Evolutionary conservation across 1,139 yeast species (phyloP).

Genomic region (Pichia terricola): DNA sequence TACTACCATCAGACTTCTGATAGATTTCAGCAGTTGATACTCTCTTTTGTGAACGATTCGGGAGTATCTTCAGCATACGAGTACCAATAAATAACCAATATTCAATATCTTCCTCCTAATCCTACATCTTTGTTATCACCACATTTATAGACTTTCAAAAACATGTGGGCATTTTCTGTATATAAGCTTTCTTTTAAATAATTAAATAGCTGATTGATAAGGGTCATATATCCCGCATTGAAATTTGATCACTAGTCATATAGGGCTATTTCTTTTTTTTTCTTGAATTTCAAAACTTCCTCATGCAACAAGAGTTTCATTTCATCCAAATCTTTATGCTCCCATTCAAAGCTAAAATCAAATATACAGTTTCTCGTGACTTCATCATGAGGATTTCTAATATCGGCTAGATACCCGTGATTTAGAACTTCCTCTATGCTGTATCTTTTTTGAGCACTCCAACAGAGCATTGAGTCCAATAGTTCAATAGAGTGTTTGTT

Average conservation of each 20-base stretch:
- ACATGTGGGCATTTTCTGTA: too few relatives aligned
- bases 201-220: too few relatives aligned
- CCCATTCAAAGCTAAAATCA: constrained; percentile 54
- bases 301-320: constrained; percentile 36
- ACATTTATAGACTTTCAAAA: too few relatives aligned
- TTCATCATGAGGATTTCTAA: constrained; percentile 45
- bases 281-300: constrained; percentile 34
- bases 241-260: not conserved
- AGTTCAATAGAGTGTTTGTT: constrained; percentile 38
- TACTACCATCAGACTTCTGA: constrained; percentile 76
- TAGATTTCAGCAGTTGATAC: constrained; percentile 59
- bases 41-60: constrained; percentile 35
- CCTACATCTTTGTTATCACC: too few relatives aligned
- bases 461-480: constrained; percentile 41
- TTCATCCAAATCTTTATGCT: constrained; percentile 29
- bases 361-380: constrained; percentile 38
- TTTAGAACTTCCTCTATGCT: constrained; percentile 41
- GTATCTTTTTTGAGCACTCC: constrained; percentile 46
- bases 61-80: constrained; percentile 31
- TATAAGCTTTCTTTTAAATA: too few relatives aligned
- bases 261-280: constrained; percentile 15
- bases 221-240: too few relatives aligned
- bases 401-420: constrained; percentile 39
- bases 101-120: too few relatives aligned
- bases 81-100: constrained; percentile 17